phyloP scores from a whole-genome alignment of 345 rosid genomes.

The Pistacia integerrima region DNA sequence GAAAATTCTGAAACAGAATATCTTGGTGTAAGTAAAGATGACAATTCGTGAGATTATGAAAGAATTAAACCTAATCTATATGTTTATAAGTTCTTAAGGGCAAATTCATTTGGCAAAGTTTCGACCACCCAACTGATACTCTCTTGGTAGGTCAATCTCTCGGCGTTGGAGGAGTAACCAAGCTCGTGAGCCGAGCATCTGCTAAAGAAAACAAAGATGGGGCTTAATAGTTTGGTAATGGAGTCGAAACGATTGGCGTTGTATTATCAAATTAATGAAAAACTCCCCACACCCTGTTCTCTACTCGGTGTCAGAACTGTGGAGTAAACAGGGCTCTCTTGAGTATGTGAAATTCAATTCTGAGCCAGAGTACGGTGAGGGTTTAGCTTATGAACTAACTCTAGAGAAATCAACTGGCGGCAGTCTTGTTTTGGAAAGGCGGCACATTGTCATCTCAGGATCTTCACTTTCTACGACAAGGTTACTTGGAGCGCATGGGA shows the following conservation, averaged over 20 bases:
- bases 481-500: constrained; percentile 43
- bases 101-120: constrained; percentile 58
- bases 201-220: constrained; percentile 26
- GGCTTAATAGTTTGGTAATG: constrained; percentile 44
- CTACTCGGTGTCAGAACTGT: constrained; percentile 18
- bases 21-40: too few species aligned
- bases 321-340: constrained; percentile 12
- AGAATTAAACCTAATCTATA: too few species aligned
- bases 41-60: too few species aligned
- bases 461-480: constrained; percentile 42
- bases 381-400: constrained; percentile 28
- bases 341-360: constrained; percentile 18
- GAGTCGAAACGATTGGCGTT: constrained; percentile 36
- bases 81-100: too few species aligned
- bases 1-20: neutral
- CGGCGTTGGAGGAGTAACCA: constrained; percentile 21
- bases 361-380: constrained; percentile 22
- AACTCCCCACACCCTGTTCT: constrained; percentile 38
- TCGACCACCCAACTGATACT: constrained; percentile 49
- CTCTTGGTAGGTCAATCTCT: constrained; percentile 53
- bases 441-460: constrained; percentile 41
- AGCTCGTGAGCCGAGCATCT: constrained; percentile 50
- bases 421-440: constrained; percentile 19
- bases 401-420: constrained; percentile 22
- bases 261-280: constrained; percentile 30